Base-by-base conservation (phyloP, 345 rosid genomes). In the Kandelia obovata region DNA sequence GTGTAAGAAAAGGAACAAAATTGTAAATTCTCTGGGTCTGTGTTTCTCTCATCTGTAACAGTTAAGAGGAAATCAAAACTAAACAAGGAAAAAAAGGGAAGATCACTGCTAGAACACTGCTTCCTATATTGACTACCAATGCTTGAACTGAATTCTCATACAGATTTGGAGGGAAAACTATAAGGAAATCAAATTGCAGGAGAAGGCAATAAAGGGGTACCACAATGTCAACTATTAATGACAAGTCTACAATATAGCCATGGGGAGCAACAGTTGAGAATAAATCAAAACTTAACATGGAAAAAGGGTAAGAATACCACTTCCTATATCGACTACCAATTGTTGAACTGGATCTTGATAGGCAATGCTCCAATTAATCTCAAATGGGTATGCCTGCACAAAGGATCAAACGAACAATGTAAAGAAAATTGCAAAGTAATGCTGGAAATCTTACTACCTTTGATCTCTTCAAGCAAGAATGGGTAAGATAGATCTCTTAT, bases 241-340 rank as follows among this genome's bases (percentile, higher is more conserved):
- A 13, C 13, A 5, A 43, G 13, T 43, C 49, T 43, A 1, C 16
- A 13, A 43, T 43, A 43, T 43, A 56, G 11, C 5, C 13, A 25
- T 5, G 26, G 10, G 17, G 5, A 10, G 31, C 6, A 25, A 56
- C 31, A 25, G 28, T 21, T 25, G 10, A 21, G 31, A 56, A 26
- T 26, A 55, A 23, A 55, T 23, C 15, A n/a, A 60, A 26, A 1
- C 16, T 39, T 6, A 30, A 3, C 26, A 6, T 20, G 62, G 39
- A 65, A 61, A 31, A 53, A 46, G 52, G n/a, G 65, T 66, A 63
- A 32, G 30, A 57, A 61, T 83, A 88, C 91, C 94, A 58, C 91
- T 79, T 82, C 94, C 94, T 70, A 88, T 80, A 78, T 88, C 94
- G 72, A 88, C 89, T 23, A 82, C 81, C 82, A 88, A 80, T 37